Conservation (phyloP, 2,329 filamentous ascomycete genomes). For the Dactylonectria macrodidyma region DNA sequence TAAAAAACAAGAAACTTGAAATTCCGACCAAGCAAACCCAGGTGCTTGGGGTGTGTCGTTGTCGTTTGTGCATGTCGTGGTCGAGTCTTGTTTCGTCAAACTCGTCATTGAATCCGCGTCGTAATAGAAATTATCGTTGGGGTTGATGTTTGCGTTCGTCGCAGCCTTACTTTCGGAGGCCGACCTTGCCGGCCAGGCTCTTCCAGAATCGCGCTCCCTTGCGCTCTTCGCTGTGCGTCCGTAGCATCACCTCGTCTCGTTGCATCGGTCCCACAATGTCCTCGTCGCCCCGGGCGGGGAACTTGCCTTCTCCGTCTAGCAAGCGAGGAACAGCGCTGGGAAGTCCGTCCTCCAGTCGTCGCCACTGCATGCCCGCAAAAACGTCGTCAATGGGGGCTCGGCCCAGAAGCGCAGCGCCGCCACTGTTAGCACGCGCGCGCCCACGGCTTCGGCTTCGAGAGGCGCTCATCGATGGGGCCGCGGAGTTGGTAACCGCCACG, state of each 20-base stretch:
- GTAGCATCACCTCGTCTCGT: constrained; percentile 68
- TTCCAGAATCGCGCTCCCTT: constrained; percentile 64
- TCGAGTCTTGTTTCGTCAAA: constrained; percentile 39
- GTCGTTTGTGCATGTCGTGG: constrained; percentile 33
- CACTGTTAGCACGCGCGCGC: constrained; percentile 56
- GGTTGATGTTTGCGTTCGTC: constrained; percentile 23
- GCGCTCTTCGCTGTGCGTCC: constrained; percentile 61
- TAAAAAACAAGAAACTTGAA: constrained; percentile 34
- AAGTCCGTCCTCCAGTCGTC: constrained; percentile 67
- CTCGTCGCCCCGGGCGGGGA: constrained; percentile 88
- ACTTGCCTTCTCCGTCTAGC: constrained; percentile 84
- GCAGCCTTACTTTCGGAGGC: constrained; percentile 47
- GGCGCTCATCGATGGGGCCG: constrained; percentile 43
- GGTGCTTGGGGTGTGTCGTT: constrained; percentile 16
- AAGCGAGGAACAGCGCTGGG: constrained; percentile 78
- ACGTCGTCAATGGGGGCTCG: constrained; percentile 55
- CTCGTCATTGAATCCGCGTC: constrained; percentile 44
- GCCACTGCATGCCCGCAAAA: constrained; percentile 61
- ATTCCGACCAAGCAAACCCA: constrained; percentile 40
- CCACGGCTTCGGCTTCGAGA: constrained; percentile 59
- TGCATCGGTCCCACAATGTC: constrained; percentile 96
- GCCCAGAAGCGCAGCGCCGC: constrained; percentile 57
- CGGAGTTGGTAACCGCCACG: constrained; percentile 53
- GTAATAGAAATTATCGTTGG: constrained; percentile 42
- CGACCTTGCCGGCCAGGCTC: constrained; percentile 63